Conservation (phyloP, 768 basidiomycete genomes). For the Mycena floridula region DNA sequence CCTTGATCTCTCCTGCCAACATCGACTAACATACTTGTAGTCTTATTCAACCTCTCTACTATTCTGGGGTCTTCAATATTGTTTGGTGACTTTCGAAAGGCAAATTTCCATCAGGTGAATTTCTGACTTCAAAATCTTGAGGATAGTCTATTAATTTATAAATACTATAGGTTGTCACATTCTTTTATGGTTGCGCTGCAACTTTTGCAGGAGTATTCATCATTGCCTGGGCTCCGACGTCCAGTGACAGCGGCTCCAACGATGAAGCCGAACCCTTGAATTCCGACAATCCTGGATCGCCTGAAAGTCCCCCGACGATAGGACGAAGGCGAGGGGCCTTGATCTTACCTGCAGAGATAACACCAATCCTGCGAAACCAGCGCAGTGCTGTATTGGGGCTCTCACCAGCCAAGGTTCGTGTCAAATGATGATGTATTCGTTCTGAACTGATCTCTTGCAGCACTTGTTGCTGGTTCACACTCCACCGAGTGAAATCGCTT, state of each 20-base stretch:
- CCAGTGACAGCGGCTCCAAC: conserved; percentile 18
- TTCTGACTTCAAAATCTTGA: too few species aligned
- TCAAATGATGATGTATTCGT: background rate
- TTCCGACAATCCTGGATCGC: conserved; percentile 12
- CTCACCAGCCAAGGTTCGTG: conserved; percentile 67
- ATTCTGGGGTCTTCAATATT: conserved; percentile 91
- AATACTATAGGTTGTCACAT: too few species aligned
- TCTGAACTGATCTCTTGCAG: conserved; percentile 18
- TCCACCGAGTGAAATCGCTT: conserved; percentile 45
- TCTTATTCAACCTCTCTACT: conserved; percentile 88
- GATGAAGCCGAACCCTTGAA: conserved; percentile 26
- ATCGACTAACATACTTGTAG: conserved; percentile 91
- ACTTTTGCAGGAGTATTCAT: conserved; percentile 89
- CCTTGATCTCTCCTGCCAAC: conserved; percentile 5
- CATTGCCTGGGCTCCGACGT: conserved; percentile 53
- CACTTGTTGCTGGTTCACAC: conserved; percentile 63
- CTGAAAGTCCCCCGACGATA: conserved; percentile 14
- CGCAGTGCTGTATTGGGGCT: conserved; percentile 60
- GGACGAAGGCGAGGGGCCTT: conserved; percentile 35
- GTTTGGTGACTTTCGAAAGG: conserved; percentile 87
- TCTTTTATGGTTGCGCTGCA: conserved; percentile 82
- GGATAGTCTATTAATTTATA: too few species aligned
- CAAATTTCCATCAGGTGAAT: conserved; percentile 75
- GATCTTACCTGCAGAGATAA: conserved; percentile 42
- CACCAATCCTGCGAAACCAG: conserved; percentile 43